Conservation (phyloP, 169 alveolate genomes). For the Amoebophrya sp. region DNA sequence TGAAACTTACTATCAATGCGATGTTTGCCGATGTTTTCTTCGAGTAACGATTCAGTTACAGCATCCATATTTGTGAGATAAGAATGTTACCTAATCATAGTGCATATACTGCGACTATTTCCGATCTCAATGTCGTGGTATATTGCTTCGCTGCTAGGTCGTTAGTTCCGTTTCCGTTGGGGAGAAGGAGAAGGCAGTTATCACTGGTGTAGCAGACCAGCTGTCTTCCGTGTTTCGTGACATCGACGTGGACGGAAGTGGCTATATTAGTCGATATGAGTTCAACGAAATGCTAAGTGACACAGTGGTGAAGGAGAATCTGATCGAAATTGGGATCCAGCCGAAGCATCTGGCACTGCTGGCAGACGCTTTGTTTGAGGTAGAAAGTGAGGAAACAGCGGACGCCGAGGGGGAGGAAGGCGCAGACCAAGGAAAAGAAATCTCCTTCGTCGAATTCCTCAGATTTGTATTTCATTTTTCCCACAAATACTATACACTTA, state of each 20-base stretch:
- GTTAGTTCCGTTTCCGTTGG: not conserved
- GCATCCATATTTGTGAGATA: too few relatives aligned
- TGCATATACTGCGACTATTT: too few relatives aligned
- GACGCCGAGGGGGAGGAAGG: not conserved
- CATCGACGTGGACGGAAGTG: not conserved
- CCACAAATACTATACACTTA: too few relatives aligned
- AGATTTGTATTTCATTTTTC: not conserved
- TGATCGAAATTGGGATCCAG: slow-evolving; percentile 21
- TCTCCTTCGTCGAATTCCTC: not conserved
- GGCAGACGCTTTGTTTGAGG: not conserved
- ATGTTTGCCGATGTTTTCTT: too few relatives aligned
- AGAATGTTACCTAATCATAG: too few relatives aligned
- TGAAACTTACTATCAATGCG: too few relatives aligned
- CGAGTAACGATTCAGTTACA: too few relatives aligned
- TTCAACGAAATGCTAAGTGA: not conserved
- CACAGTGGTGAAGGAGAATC: not conserved
- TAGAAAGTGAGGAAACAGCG: not conserved
- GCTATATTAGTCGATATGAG: not conserved
- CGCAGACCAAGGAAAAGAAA: not conserved
- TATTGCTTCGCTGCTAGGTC: too few relatives aligned
- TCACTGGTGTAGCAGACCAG: not conserved
- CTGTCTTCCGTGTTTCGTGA: not conserved
- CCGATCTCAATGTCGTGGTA: too few relatives aligned
- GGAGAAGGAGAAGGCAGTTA: not conserved
- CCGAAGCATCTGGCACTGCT: slow-evolving; percentile 18